These are phyloP conservation scores for Magnusiomyces tetraspermus DNA, from an alignment of 1,139 yeast genomes.

Conservation along the genomic window DNA sequence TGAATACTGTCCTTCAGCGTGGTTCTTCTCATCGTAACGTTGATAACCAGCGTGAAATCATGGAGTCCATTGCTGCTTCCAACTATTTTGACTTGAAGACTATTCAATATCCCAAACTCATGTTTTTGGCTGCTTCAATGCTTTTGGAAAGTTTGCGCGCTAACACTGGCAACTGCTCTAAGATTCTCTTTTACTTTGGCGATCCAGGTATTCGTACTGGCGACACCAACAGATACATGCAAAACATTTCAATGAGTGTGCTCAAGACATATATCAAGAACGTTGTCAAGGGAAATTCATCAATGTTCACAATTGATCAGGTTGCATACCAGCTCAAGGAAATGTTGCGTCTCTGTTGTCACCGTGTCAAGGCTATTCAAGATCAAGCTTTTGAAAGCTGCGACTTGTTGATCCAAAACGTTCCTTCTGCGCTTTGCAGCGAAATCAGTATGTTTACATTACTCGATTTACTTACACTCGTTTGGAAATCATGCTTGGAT, in stretches of 20 bases:
- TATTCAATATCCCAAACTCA: slow-evolving; percentile 67
- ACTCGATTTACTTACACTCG: slow-evolving; percentile 66
- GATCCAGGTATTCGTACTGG: slow-evolving; percentile 72
- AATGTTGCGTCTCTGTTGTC: slow-evolving; percentile 64
- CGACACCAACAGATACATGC: slow-evolving; percentile 64
- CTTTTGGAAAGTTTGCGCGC: slow-evolving; percentile 73
- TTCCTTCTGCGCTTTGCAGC: slow-evolving; percentile 81
- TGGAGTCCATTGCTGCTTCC: slow-evolving; percentile 23
- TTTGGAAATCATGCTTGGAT: slow-evolving; percentile 74
- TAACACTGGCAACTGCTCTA: slow-evolving; percentile 71
- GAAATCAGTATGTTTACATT: slow-evolving; percentile 63
- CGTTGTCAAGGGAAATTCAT: slow-evolving; percentile 40
- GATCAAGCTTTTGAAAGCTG: slow-evolving; percentile 75
- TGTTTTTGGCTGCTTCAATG: slow-evolving; percentile 79
- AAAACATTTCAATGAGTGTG: slow-evolving; percentile 52
- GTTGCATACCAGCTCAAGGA: slow-evolving; percentile 65
- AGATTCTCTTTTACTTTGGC: slow-evolving; percentile 63
- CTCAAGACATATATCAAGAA: slow-evolving; percentile 47
- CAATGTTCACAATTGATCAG: slow-evolving; percentile 40
- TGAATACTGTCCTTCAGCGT: slow-evolving; percentile 82
- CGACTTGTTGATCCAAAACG: slow-evolving; percentile 50
- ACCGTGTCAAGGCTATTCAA: slow-evolving; percentile 66
- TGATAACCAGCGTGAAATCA: slow-evolving; percentile 59
- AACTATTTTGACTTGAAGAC: slow-evolving; percentile 36
- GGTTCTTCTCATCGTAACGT: slow-evolving; percentile 81